These are phyloP conservation scores for Oidium heveae DNA, from an alignment of 2,329 filamentous ascomycete species.

Conservation along the genomic window DNA sequence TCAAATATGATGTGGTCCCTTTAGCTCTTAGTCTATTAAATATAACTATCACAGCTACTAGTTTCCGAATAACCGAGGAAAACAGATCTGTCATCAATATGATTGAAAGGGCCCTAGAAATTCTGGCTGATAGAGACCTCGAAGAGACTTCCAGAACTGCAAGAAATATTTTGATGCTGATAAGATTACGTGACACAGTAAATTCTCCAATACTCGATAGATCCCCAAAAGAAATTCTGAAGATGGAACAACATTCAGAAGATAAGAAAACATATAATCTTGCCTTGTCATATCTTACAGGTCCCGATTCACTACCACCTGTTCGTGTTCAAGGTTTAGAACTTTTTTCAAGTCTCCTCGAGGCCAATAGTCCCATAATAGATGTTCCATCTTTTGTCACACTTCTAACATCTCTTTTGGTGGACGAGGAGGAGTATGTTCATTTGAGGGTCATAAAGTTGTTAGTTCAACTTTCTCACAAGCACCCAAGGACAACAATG, in stretches of 20 bases:
- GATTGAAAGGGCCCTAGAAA: constrained; percentile 23
- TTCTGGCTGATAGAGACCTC: constrained; percentile 17
- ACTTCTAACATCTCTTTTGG: constrained; percentile 35
- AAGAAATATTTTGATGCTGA: constrained; percentile 27
- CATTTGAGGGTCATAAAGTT: constrained; percentile 42
- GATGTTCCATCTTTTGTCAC: constrained; percentile 41
- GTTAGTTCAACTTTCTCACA: constrained; percentile 30
- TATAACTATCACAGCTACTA: constrained; percentile 29
- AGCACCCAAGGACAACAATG: constrained; percentile 34
- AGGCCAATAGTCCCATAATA: constrained; percentile 27
- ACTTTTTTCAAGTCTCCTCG: constrained; percentile 31
- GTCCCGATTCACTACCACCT: constrained; percentile 34
- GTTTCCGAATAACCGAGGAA: constrained; percentile 24
- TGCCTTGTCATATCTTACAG: constrained; percentile 37
- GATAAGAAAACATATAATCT: constrained; percentile 36
- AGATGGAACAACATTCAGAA: constrained; percentile 23
- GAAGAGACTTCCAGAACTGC: constrained; percentile 25
- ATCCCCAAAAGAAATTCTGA: constrained; percentile 4
- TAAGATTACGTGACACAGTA: constrained; percentile 29
- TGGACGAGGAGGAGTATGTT: constrained; percentile 45
- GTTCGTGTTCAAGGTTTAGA: constrained; percentile 41
- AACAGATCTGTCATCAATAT: constrained; percentile 16
- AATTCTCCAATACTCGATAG: constrained; percentile 15
- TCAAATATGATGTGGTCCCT: constrained; percentile 22
- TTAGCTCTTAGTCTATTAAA: constrained; percentile 36